These are phyloP conservation scores for Fusarium xyrophilum DNA, from an alignment of 2,329 filamentous ascomycete genomes.

Conservation along the genomic window DNA sequence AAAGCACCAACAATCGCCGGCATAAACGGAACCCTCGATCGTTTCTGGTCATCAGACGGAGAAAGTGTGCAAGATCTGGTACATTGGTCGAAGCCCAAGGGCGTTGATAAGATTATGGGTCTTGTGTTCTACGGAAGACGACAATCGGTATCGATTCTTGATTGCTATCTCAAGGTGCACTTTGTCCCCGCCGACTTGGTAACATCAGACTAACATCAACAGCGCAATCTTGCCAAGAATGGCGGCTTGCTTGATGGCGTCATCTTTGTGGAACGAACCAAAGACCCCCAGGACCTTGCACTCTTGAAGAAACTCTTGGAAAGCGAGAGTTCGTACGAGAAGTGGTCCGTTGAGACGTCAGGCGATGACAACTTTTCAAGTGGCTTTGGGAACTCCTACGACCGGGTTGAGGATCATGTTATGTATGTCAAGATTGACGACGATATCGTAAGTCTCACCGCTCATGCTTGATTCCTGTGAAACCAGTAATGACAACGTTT, in stretches of 20 bases:
- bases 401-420: constrained; percentile 55
- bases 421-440: constrained; percentile 51
- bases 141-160: constrained; percentile 53
- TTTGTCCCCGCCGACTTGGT: not conserved
- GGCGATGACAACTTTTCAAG: constrained; percentile 40
- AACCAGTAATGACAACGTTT: not conserved
- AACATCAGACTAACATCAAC: constrained; percentile 1
- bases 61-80: constrained; percentile 26
- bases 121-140: constrained; percentile 56
- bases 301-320: constrained; percentile 50
- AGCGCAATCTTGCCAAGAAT: constrained; percentile 54
- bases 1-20: not conserved
- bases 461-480: fast-evolving
- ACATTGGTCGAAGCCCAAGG: constrained; percentile 28
- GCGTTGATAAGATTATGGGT: constrained; percentile 49
- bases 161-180: constrained; percentile 54
- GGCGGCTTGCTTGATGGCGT: constrained; percentile 55
- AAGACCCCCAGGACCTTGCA: constrained; percentile 48
- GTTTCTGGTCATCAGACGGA: constrained; percentile 38
- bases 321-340: constrained; percentile 49
- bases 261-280: constrained; percentile 53
- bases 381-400: constrained; percentile 51
- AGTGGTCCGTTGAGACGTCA: constrained; percentile 46
- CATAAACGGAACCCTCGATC: constrained; percentile 8
- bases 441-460: constrained; percentile 45